Conservation (phyloP, 2,329 filamentous ascomycete species). For the Ophiosphaerella korrae region DNA sequence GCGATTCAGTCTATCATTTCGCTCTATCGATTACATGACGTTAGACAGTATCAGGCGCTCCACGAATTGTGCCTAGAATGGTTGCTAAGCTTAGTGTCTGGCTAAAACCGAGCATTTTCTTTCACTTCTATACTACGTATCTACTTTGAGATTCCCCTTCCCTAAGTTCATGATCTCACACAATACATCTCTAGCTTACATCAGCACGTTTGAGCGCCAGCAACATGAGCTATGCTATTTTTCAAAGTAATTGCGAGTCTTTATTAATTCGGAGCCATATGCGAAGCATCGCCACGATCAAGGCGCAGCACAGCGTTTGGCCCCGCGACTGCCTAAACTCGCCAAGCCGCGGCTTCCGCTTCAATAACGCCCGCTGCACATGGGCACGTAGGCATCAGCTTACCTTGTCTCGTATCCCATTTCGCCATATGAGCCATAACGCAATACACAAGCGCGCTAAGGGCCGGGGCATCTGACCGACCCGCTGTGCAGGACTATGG, state of each 20-base stretch:
- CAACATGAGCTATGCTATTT: background rate
- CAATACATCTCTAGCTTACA: constrained; percentile 8
- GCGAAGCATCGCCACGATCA: constrained; percentile 17
- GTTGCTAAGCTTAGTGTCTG: constrained; percentile 1
- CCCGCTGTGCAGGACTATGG: background rate
- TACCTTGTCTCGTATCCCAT: constrained; percentile 8
- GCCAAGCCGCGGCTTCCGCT: constrained; percentile 3
- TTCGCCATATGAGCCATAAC: constrained; percentile 1
- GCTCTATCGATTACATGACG: constrained; percentile 2
- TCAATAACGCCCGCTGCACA: constrained; percentile 9
- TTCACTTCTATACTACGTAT: background rate
- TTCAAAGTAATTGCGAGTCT: constrained; percentile 1
- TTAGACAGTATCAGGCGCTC: constrained; percentile 5
- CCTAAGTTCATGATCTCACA: background rate
- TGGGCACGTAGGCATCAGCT: constrained; percentile 14
- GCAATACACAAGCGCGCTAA: background rate
- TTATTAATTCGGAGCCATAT: constrained; percentile 1
- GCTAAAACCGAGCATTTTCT: background rate
- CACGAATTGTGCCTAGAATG: background rate
- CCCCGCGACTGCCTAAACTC: constrained; percentile 16
- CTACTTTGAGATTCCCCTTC: constrained; percentile 10
- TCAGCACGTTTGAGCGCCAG: background rate
- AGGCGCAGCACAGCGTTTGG: constrained; percentile 13
- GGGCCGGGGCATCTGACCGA: background rate
- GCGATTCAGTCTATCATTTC: constrained; percentile 4